Percentiles rank a stretch among this genome's conserved stretches.
Evolutionary conservation across 306 rosid genomes (phyloP).

Genomic region (Ochetophila trinervis): DNA sequence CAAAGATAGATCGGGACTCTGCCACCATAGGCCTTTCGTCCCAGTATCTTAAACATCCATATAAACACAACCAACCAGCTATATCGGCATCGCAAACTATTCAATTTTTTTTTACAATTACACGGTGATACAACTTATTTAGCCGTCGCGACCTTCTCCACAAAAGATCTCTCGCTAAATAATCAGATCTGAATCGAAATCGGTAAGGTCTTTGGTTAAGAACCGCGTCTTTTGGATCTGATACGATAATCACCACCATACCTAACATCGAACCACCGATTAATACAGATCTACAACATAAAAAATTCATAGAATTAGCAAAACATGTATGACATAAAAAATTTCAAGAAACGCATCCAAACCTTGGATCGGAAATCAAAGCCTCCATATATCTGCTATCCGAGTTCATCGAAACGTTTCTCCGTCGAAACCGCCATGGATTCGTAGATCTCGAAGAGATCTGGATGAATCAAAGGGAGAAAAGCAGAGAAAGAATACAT

Average conservation of each 20-base stretch:
- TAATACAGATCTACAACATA: neutral
- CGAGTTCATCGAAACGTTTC: no score
- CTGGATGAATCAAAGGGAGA: neutral
- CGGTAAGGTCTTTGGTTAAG: no score
- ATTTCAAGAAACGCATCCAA: no score
- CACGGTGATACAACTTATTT: neutral
- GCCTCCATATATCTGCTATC: neutral
- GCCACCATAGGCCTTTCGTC: slow-evolving; percentile 23
- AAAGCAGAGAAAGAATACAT: accelerated
- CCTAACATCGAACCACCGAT: neutral
- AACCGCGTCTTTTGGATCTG: neutral
- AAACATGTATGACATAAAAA: no score
- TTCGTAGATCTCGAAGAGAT: slow-evolving; percentile 27
- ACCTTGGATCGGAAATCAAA: no score
- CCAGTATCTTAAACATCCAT: slow-evolving; percentile 53
- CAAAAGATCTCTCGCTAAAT: no score
- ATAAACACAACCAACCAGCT: neutral
- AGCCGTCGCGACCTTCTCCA: no score
- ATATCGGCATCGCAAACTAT: neutral
- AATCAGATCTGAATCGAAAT: neutral
- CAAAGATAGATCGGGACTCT: slow-evolving; percentile 41
- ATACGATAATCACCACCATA: neutral
- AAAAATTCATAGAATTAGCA: neutral
- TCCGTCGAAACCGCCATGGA: slow-evolving; percentile 4
- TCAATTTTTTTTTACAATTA: slow-evolving; percentile 1